Base-by-base conservation (phyloP, 2,329 filamentous ascomycete genomes). In the Hymenoscyphus scutula region DNA sequence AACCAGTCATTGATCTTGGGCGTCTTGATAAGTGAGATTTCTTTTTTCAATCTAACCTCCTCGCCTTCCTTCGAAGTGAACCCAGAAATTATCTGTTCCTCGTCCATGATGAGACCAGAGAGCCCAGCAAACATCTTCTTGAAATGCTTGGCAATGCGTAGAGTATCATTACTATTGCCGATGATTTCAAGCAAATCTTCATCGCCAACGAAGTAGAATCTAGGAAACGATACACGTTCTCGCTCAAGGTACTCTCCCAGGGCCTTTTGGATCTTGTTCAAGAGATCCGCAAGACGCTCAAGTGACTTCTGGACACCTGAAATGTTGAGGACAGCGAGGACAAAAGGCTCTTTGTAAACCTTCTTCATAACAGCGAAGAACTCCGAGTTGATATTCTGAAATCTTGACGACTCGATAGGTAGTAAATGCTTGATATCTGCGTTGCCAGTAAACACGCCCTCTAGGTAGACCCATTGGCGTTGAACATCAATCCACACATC, bases 401-500 rank as follows among this genome's bases (percentile, higher is more conserved):
- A 99, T 62, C 95, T 88, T 11, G 92, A 93, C 0, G 95, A 97
- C 75, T 99, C 95, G 66, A 97, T 93, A 4, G 96, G 96, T 25
- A 99, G 84, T 58, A 99, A 82, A 75, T 98, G 94, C 78, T 98
- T 99, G 81, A 99, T 99, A 73, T 99, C 95, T 45, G 92, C 94
- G 74, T 99, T 99, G 63, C 95, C 95, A 1, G 94, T 97, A 75
- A 99, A 99, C 37, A 99, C 95, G 68, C 95, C 95, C 78, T 99
- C 96, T 5, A 99, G 85, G 75, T 99, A 99, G 7, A 99, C 95
- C 95, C 95, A 99, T 78, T 99, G 95, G 65, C 96, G 89, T 76
- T 99, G 95, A n/a, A 99, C 96, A 77, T 99, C 96, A 71, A 99
- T 99, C 96, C 96, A 99, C 17, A 99, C 93, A 75, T 99, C 95